Base-by-base conservation (phyloP, 805 yeast genomes). In the Metschnikowia koreensis region DNA sequence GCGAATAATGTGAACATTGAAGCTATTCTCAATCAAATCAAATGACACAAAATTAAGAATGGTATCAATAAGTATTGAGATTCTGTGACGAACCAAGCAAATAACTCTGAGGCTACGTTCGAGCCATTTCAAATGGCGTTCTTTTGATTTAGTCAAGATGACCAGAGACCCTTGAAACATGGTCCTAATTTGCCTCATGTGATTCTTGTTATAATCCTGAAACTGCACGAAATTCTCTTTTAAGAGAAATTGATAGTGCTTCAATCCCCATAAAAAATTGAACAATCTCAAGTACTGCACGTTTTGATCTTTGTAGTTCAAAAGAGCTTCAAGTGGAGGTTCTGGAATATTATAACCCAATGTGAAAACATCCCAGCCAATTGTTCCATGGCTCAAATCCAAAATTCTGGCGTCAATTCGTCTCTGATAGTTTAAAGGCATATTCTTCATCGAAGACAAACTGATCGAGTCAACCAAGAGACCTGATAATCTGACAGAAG, bases 291-390 rank as follows among this genome's bases (percentile, higher is more conserved):
- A 72, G 65, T 93, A 93, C 52, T 67, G 66, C 1, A 60, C 57
- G 52, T 57, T 52, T 28, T 82, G 88, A 38, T 59, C 57, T 7
- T 59, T 56, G 47, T 65, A 58, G 49, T 74, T 53, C 60, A 69
- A 43, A 65, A 74, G 51, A 2, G 63, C 56, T 37, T 80, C 78
- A 38, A 84, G 71, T 15, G 93, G 71, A 3, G 87, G 76, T 28
- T 79, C 71, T 8, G 81, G 76, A 10, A 81, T 61, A 48, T 79
- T 73, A 66, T 88, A 94, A 63, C 91, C 97, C 37, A 92, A 70
- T 0, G 97, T 89, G 65, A 93, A 92, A 1, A 88, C 90, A 63
- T 92, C 96, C 97, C 97, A 92, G 0, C 97, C 97, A 46, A 82
- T 69, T 29, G 83, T 81, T 0, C 89, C 77, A 58, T 85, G 89